phyloP scores from a whole-genome alignment of 2,329 filamentous ascomycete genomes.

The Tympanopsis confertula region DNA sequence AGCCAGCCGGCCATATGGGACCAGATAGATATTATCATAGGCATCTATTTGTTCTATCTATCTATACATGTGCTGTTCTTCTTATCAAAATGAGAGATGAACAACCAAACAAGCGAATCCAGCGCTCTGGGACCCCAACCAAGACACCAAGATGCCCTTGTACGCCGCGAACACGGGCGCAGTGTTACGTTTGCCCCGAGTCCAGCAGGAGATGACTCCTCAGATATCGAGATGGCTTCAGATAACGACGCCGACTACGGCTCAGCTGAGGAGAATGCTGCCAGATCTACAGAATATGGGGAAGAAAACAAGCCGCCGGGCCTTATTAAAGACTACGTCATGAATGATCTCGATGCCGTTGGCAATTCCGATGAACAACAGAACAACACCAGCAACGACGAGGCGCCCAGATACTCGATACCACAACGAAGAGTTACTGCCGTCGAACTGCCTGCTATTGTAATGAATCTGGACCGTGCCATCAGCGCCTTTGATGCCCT shows the following conservation, averaged over 20 bases:
- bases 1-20: no score
- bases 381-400: background rate
- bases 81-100: no score
- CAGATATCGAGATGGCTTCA: no score
- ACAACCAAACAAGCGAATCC: no score
- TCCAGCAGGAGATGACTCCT: no score
- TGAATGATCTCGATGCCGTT: background rate
- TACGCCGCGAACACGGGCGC: no score
- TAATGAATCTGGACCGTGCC: constrained; percentile 28
- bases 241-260: background rate
- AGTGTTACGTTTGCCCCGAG: no score
- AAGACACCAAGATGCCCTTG: no score
- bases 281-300: background rate
- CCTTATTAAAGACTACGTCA: background rate
- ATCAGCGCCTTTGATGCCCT: constrained; percentile 24
- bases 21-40: no score
- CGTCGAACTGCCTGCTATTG: constrained; percentile 29
- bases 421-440: constrained; percentile 21
- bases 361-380: background rate
- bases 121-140: no score
- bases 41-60: no score
- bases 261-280: background rate
- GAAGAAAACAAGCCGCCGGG: background rate
- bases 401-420: constrained; percentile 16
- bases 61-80: no score